These are phyloP conservation scores for Acanthamoeba lenticulata DNA, from an alignment of 208 protist species.

Conservation along the genomic window DNA sequence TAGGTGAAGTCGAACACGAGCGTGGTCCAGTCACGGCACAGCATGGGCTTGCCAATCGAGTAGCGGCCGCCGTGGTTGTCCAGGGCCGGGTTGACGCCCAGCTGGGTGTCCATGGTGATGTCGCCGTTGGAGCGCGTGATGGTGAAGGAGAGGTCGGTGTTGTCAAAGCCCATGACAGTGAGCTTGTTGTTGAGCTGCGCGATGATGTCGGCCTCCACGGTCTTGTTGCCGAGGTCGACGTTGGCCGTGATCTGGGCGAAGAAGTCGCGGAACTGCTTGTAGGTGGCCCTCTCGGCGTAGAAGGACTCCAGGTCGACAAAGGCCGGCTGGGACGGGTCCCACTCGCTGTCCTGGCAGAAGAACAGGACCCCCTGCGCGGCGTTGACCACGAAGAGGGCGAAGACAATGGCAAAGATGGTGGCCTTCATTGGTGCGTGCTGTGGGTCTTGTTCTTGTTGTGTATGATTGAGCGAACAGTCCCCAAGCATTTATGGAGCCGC, in stretches of 20 bases:
- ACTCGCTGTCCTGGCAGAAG: not conserved
- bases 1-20: not conserved
- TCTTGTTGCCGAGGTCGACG: not conserved
- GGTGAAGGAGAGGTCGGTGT: not conserved
- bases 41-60: not conserved
- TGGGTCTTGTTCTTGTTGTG: constrained; percentile 73
- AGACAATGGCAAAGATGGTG: not conserved
- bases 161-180: not conserved
- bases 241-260: not conserved
- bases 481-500: no score
- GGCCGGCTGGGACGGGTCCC: not conserved
- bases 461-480: no score
- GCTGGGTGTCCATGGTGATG: not conserved
- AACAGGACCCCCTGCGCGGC: not conserved
- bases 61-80: not conserved
- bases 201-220: not conserved
- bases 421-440: not conserved
- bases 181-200: not conserved
- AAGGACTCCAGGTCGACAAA: not conserved
- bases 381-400: not conserved
- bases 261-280: not conserved
- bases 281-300: not conserved
- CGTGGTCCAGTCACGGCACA: not conserved
- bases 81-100: not conserved
- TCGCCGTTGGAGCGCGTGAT: not conserved